Base-by-base conservation (phyloP, 768 basidiomycete genomes). In the Russula dissimulans region DNA sequence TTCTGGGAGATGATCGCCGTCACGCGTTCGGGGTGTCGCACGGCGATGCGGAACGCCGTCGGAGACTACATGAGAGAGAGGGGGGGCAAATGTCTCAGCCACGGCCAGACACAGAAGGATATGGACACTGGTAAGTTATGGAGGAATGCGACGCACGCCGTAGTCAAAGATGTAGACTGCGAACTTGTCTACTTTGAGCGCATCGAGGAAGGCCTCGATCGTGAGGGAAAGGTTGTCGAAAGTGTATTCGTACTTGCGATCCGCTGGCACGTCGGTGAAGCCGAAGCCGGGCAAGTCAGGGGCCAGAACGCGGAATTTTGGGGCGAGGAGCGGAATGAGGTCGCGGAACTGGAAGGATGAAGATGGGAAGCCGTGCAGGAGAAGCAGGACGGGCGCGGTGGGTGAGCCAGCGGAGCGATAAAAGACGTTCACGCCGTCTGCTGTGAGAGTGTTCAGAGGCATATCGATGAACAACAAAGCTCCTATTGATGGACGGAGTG, bases 201-300 rank as follows among this genome's bases (percentile, higher is more conserved):
- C 70, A 50, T 78, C 72, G 39, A 78, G 68, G 67, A 80, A 80
- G 2, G 68, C 67, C 26, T 69, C 71, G 59, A 78, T 70, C n/a
- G 77, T 77, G 51, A 67, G 59, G 1, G 73, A 67, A 12, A 81
- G 64, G 45, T 67, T 71, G 34, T 70, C 76, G 67, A 82, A 82
- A 2, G 72, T 74, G 63, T 75, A 76, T 26, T 66, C 65, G 63
- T 76, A 78, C 15, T 68, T 66, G 52, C 75, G 72, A 26, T 67
- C 68, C 5, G 66, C 67, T 3, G 77, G 74, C 15, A 76, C 73
- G 17, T 63, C 69, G 26, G 80, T 81, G 67, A 79, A 78, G 6
- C 81, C 80, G 63, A 77, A 82, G 0, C 76, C 79, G 1, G 79
- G 78, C 6, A 80, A 67, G 62, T 81, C 81, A n/a, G 81, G 80